A percentile compares a stretch with the other conserved stretches of the same genome.
phyloP scores from a whole-genome alignment of 2,329 filamentous ascomycete genomes.

The Periglandula ipomoeae region DNA sequence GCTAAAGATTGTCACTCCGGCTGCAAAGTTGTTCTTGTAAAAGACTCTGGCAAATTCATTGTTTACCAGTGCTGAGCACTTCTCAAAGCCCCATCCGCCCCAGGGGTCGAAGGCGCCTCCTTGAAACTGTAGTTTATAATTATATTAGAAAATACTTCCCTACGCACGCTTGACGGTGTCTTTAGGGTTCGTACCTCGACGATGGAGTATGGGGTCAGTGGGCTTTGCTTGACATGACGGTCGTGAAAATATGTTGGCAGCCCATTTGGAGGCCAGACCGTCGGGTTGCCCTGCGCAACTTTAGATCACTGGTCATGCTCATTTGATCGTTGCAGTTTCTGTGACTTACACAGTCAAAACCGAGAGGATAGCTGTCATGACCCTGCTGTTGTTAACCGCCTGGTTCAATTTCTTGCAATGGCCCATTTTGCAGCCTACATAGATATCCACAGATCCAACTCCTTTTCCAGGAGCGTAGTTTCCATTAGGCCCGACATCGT shows the following conservation, averaged over 20 bases:
- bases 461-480: constrained; percentile 56
- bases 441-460: constrained; percentile 46
- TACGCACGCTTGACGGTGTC: background rate
- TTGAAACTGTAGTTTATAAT: constrained; percentile 44
- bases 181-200: constrained; percentile 32
- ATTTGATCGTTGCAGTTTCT: background rate
- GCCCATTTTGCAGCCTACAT: constrained; percentile 23
- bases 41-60: constrained; percentile 71
- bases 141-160: background rate
- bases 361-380: constrained; percentile 32
- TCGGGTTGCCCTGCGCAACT: constrained; percentile 24
- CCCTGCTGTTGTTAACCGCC: too few species aligned
- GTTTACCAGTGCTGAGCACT: constrained; percentile 57
- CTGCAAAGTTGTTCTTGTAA: constrained; percentile 65
- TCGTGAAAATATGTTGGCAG: constrained; percentile 37
- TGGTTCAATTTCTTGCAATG: constrained; percentile 2
- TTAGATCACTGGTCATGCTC: background rate
- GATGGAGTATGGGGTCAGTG: constrained; percentile 57
- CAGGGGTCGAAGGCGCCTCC: constrained; percentile 66
- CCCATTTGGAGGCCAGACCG: constrained; percentile 53
- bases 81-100: constrained; percentile 60
- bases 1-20: constrained; percentile 59
- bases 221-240: constrained; percentile 41
- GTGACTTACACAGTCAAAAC: constrained; percentile 31
- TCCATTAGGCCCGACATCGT: constrained; percentile 55